Evolutionary conservation across 257 asterid genomes (phyloP).

Genomic region (Solanum sparsipilum): DNA sequence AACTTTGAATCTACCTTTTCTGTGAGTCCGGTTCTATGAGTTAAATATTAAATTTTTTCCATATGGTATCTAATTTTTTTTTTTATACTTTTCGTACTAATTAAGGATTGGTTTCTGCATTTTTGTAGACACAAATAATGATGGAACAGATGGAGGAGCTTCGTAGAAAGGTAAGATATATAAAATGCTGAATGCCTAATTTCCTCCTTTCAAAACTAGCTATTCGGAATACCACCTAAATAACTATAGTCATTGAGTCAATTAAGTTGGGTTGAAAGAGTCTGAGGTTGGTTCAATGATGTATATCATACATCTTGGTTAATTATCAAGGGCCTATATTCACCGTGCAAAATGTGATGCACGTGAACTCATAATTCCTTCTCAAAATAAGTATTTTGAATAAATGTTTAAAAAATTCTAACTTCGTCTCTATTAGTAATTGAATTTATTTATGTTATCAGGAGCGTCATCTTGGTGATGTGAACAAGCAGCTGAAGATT

Average conservation of each 20-base stretch:
- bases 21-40: background rate
- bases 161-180: constrained; percentile 54
- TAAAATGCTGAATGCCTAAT: background rate
- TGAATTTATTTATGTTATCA: constrained; percentile 3
- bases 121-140: constrained; percentile 64
- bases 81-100: background rate
- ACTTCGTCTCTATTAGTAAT: background rate
- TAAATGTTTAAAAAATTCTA: background rate
- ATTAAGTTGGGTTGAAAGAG: background rate
- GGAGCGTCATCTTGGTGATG: constrained; percentile 86
- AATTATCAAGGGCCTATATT: background rate
- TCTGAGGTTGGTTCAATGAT: background rate
- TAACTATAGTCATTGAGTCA: background rate
- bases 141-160: constrained; percentile 87
- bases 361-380: too few relatives aligned
- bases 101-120: background rate
- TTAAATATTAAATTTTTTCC: background rate
- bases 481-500: constrained; percentile 79
- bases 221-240: background rate
- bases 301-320: background rate
- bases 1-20: background rate
- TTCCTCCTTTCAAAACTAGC: background rate
- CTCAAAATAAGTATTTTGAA: too few relatives aligned
- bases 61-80: background rate
- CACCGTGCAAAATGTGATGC: too few relatives aligned